These are phyloP conservation scores for Selaginella moellendorffii DNA, from an alignment of 75 land plant species.

Conservation along the genomic window DNA sequence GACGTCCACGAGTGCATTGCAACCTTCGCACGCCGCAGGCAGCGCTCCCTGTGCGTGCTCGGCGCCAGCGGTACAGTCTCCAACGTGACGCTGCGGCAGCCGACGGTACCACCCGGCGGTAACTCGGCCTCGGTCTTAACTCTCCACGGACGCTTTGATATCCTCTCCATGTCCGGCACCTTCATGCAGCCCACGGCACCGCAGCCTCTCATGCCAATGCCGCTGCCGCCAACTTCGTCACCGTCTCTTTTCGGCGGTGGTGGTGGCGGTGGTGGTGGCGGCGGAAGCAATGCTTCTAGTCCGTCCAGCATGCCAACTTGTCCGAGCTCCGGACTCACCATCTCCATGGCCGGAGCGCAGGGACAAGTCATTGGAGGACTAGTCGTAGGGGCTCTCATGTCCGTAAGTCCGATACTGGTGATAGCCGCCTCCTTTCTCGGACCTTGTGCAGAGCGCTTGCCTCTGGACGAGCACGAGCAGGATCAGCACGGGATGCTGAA, in stretches of 20 bases:
- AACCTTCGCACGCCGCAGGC: constrained; percentile 2
- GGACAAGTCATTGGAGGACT: not conserved
- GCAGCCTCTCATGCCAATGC: not conserved
- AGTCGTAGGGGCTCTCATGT: not conserved
- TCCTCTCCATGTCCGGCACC: constrained; percentile 6
- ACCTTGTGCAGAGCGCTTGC: not conserved
- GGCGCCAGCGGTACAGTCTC: constrained; percentile 7
- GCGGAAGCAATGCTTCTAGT: no score
- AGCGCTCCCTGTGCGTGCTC: constrained; percentile 4
- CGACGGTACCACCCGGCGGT: not conserved
- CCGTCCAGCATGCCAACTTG: not conserved
- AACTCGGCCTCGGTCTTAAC: not conserved
- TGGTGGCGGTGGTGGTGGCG: not conserved
- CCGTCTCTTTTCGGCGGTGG: not conserved
- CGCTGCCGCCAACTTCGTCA: not conserved
- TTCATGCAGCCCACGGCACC: not conserved
- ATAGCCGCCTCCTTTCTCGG: not conserved
- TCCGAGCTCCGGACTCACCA: not conserved
- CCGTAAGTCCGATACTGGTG: not conserved
- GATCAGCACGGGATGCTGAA: not conserved
- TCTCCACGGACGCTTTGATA: constrained; percentile 7
- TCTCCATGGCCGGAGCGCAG: not conserved
- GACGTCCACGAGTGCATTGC: constrained; percentile 5
- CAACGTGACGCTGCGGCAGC: constrained; percentile 8
- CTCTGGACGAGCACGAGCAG: constrained; percentile 1